Evolutionary conservation across 108 stramenopile genomes (phyloP).

Genomic region (Aureococcus anophagefferens): DNA sequence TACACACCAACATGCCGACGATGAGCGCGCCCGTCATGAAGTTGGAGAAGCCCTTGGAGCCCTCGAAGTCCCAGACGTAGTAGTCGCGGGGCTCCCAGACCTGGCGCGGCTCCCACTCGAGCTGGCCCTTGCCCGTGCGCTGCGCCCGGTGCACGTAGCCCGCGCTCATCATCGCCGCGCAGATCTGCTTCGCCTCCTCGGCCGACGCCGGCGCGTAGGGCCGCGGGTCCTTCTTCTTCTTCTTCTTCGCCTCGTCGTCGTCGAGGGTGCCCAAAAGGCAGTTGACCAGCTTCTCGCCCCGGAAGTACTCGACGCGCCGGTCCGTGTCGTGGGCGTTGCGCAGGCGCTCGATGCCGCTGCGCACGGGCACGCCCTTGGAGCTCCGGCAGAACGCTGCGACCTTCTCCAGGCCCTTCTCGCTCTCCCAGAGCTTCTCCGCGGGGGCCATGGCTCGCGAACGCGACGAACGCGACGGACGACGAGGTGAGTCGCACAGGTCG

Average conservation of each 20-base stretch:
- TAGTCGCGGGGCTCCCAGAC: conserved; percentile 81
- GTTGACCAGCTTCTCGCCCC: conserved; percentile 86
- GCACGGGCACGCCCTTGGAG: not conserved
- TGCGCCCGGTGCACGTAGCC: not conserved
- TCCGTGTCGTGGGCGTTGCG: not conserved
- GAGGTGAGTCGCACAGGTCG: too few relatives aligned
- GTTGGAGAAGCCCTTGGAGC: conserved; percentile 82
- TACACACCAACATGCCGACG: conserved; percentile 80
- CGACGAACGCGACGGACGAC: too few relatives aligned
- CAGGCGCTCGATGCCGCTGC: not conserved
- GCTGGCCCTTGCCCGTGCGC: conserved; percentile 19
- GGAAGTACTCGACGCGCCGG: not conserved
- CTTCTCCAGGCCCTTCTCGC: not conserved
- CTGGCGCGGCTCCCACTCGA: conserved; percentile 53
- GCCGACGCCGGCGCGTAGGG: conserved; percentile 70
- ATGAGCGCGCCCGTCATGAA: conserved; percentile 83
- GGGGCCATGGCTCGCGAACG: too few relatives aligned
- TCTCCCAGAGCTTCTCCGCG: not conserved
- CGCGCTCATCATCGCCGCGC: not conserved
- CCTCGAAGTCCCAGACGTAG: conserved; percentile 94
- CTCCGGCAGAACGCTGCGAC: not conserved
- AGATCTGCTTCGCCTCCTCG: conserved; percentile 53
- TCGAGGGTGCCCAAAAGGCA: conserved; percentile 81
- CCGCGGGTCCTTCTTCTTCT: conserved; percentile 67
- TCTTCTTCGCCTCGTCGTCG: conserved; percentile 75